Evolutionary conservation across 208 protist genomes (phyloP), one percentile per base, ranked within the genome.

Genomic region (Trypanosomatidae sp.): DNA sequence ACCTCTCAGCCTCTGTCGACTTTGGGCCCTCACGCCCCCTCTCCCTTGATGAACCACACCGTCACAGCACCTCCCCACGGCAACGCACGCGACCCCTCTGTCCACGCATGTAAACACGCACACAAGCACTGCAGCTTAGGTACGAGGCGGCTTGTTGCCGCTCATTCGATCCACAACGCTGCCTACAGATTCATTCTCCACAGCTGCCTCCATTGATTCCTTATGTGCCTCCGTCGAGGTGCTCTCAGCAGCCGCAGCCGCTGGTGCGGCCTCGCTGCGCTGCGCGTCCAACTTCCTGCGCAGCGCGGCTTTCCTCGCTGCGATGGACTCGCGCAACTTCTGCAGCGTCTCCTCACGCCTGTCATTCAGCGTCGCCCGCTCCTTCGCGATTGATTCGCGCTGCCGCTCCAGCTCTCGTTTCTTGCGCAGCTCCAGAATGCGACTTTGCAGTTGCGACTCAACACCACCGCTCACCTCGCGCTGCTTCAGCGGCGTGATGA

Each of bases 351-450:
- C 88, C 70, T 94, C 88, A 8, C 92, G 80, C 76, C 89, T 85
- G 30, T 87, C 85, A 56, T 73, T 88, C 22, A 91, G 67, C 59
- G 70, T 74, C 22, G 77, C 67, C 6, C 92, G 86, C 74, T 91
- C 85, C 73, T 82, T 82, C 52, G 91, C n/a, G 22, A 91, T 67
- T 56, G 89, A 81, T 75, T 89, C 87, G 13, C 90, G 88, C 66
- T 88, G 82, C n/a, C 87, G 84, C 77, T 96, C 88, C 30, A 96
- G 68, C 76, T 96, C 90, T 41, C 92, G 88, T 73, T 91, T 94
- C 76, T 94, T 94, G 36, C 90, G 88, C 49, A 96, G 82, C 77
- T 94, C 84, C n/a, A 93, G 49, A 60, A 96, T 93, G 15, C 90
- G 86, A 64, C 75, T 89, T 69, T 94, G 89, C 71, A 96, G 73